These are phyloP conservation scores for Diaporthe sp. DNA, from an alignment of 2,329 filamentous ascomycete genomes.

Conservation along the genomic window DNA sequence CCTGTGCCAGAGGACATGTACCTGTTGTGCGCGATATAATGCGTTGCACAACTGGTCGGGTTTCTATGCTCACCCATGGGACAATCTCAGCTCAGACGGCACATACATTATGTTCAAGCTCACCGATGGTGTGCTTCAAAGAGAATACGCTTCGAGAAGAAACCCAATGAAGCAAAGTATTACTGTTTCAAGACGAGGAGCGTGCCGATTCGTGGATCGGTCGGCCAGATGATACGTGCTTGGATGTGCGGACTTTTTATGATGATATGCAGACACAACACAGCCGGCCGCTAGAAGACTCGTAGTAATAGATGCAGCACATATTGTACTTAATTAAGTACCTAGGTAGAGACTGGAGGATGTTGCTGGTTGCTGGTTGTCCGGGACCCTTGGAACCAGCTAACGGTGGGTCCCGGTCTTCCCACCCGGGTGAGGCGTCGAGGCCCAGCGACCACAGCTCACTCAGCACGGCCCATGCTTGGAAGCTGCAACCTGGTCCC, in stretches of 20 bases:
- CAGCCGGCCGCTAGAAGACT: neutral
- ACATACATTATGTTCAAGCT: too few relatives aligned
- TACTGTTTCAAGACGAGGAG: neutral
- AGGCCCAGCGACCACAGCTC: neutral
- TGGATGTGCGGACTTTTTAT: neutral
- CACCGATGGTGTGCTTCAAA: neutral
- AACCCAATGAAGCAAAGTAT: neutral
- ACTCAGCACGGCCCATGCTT: conserved; percentile 33
- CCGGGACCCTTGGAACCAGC: neutral
- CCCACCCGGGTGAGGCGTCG: neutral
- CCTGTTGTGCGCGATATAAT: neutral
- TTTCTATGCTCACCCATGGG: conserved; percentile 3
- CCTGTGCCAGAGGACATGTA: neutral
- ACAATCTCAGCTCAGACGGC: conserved; percentile 3
- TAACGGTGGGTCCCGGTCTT: neutral
- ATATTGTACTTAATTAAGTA: neutral
- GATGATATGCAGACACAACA: neutral
- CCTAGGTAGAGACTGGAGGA: too few relatives aligned
- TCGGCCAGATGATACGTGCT: neutral
- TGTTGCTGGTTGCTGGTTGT: neutral
- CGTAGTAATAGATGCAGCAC: neutral
- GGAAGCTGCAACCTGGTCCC: conserved; percentile 42
- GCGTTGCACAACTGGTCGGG: neutral
- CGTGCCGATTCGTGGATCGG: neutral
- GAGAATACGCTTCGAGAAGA: neutral